A percentile compares a stretch with the other conserved stretches of the same genome.
Evolutionary conservation across 352 stramenopile genomes (phyloP).

Genomic region (Pythium sp.): DNA sequence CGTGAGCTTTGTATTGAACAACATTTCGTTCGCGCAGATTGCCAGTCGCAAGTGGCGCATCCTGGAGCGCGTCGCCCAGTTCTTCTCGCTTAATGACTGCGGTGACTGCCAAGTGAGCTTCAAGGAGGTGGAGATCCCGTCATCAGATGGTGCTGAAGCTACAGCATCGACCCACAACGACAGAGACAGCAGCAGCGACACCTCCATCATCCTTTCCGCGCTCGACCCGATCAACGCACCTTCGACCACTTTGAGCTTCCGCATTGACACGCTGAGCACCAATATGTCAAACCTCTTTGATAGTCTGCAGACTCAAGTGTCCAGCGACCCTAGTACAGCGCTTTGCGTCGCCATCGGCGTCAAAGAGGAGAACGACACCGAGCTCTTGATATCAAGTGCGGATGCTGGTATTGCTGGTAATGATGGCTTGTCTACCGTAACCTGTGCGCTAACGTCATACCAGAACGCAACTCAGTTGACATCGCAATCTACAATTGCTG

Average conservation of each 20-base stretch:
- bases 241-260: not conserved
- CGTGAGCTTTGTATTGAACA: not conserved
- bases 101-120: constrained; percentile 6
- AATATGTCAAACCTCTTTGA: not conserved
- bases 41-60: constrained; percentile 12
- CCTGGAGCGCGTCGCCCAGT: constrained; percentile 9
- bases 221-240: constrained; percentile 7
- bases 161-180: not conserved
- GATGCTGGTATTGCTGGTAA: no score
- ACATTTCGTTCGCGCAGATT: constrained; percentile 2
- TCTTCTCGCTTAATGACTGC: not conserved
- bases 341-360: not conserved
- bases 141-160: not conserved
- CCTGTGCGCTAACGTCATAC: not conserved
- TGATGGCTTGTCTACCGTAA: not conserved
- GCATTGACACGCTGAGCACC: not conserved
- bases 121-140: not conserved
- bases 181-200: not conserved
- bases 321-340: not conserved
- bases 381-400: not conserved
- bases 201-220: no score
- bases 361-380: not conserved
- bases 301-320: not conserved
- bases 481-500: not conserved
- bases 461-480: not conserved